Base-by-base conservation (phyloP, 495 filamentous ascomycete species). In the Rusavskia elegans region DNA sequence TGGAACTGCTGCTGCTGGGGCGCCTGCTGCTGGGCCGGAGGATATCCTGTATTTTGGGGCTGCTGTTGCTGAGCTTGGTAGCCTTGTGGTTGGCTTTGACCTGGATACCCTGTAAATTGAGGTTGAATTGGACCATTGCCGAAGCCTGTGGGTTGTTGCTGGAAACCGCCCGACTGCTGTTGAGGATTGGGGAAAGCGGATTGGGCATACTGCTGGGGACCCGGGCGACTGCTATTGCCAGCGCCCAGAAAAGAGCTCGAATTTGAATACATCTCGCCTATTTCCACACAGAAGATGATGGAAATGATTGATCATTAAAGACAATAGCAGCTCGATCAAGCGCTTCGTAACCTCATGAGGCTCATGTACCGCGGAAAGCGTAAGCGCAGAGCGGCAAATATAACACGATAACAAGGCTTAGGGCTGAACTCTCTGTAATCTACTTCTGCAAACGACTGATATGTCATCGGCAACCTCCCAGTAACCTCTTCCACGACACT, bases 171-270 rank as follows among this genome's bases (percentile, higher is more conserved):
- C 19, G 54, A 29, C 42, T 57, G 57, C 41, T 77, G 79, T 57
- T 79, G 81, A 58, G 74, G 70, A 52, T 68, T 71, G 60, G 68
- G 61, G 66, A 68, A 68, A 52, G 73, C 61, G 67, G 67, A 64
- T 38, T 57, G 57, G 44, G 71, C 74, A 72, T 78, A 80, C 66
- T 79, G 80, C 57, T 73, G 77, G 46, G 79, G 76, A 53, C 81
- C 83, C 9, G 86, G 84, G 55, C 85, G 87, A 64, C 77, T 71
- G 68, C 69, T 82, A 66, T 81, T 85, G 66, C 72, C 78, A 68
- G 81, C 81, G 61, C 87, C 85, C 55, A 92, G 72, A 64, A 81
- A 94, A 48, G 85, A 82, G 72, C 82, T 89, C 53, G 87, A 85
- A 62, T 83, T 85, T 40, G 88, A 89, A 71, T 82, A 95, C 89